These are phyloP conservation scores for Pichia pseudocactophila DNA, from an alignment of 805 yeast genomes.

Conservation along the genomic window DNA sequence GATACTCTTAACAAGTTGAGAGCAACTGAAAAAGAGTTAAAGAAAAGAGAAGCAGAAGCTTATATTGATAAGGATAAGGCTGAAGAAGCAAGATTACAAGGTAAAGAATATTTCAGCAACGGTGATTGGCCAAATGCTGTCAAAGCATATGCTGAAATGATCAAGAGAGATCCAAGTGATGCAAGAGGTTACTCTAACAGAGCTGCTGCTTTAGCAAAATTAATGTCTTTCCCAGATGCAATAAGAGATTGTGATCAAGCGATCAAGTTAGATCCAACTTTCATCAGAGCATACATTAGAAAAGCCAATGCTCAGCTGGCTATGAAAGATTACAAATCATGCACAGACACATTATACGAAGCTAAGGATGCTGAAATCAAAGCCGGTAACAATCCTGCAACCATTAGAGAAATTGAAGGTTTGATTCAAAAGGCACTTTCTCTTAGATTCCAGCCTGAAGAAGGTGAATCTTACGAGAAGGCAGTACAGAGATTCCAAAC, in stretches of 20 bases:
- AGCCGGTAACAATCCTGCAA: constrained; percentile 42
- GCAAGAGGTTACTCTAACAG: constrained; percentile 96
- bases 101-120: constrained; percentile 79
- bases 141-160: constrained; percentile 88
- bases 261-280: constrained; percentile 76
- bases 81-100: constrained; percentile 88
- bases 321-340: constrained; percentile 75
- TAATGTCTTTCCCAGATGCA: constrained; percentile 96
- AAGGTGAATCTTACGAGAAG: constrained; percentile 90
- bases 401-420: constrained; percentile 68
- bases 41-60: constrained; percentile 64
- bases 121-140: constrained; percentile 98
- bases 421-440: constrained; percentile 67
- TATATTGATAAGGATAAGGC: constrained; percentile 89
- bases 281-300: constrained; percentile 91
- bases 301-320: constrained; percentile 93
- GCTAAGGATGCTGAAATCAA: constrained; percentile 73
- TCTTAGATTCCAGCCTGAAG: constrained; percentile 72
- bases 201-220: constrained; percentile 92
- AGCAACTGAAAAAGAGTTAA: constrained; percentile 75
- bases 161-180: constrained; percentile 94
- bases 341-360: constrained; percentile 68
- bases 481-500: constrained; percentile 82
- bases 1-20: constrained; percentile 85
- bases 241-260: constrained; percentile 88